Evolutionary conservation across 148 eudicot genomes (phyloP).

Genomic region (Chenopodium suecicum): DNA sequence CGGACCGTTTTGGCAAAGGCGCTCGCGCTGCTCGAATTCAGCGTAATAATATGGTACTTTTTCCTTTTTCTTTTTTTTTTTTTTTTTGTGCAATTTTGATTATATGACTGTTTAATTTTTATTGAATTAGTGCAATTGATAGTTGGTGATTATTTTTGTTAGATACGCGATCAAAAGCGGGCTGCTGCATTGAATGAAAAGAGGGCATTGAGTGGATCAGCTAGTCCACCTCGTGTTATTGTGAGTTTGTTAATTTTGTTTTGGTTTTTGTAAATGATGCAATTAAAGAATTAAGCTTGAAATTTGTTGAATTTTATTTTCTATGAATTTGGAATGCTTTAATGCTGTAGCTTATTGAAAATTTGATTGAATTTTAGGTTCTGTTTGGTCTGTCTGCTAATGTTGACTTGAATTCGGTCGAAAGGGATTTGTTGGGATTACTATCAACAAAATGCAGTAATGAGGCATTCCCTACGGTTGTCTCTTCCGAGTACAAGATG

Average conservation of each 20-base stretch:
- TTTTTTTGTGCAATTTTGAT: not conserved
- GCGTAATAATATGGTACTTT: constrained; percentile 73
- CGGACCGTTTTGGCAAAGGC: constrained; percentile 59
- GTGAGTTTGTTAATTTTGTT: constrained; percentile 39
- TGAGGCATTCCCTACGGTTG: constrained; percentile 49
- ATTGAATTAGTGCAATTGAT: not conserved
- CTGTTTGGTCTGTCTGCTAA: constrained; percentile 75
- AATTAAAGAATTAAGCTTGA: not conserved
- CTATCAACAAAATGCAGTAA: constrained; percentile 42
- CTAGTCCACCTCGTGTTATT: constrained; percentile 84
- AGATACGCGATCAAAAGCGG: constrained; percentile 79
- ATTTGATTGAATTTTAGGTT: constrained; percentile 44
- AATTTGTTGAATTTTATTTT: not conserved
- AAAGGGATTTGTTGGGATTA: constrained; percentile 54
- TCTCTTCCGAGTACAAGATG: constrained; percentile 69
- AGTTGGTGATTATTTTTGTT: constrained; percentile 3
- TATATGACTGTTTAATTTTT: not conserved
- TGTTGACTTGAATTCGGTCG: constrained; percentile 57
- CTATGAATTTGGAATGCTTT: not conserved
- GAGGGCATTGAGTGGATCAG: constrained; percentile 60
- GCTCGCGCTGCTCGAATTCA: constrained; percentile 75
- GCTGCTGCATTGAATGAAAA: constrained; percentile 69
- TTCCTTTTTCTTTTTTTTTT: no score
- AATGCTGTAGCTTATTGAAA: constrained; percentile 11
- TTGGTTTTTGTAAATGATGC: not conserved